Base-by-base conservation (phyloP, 2,329 filamentous ascomycete species). In the Apiospora marii region DNA sequence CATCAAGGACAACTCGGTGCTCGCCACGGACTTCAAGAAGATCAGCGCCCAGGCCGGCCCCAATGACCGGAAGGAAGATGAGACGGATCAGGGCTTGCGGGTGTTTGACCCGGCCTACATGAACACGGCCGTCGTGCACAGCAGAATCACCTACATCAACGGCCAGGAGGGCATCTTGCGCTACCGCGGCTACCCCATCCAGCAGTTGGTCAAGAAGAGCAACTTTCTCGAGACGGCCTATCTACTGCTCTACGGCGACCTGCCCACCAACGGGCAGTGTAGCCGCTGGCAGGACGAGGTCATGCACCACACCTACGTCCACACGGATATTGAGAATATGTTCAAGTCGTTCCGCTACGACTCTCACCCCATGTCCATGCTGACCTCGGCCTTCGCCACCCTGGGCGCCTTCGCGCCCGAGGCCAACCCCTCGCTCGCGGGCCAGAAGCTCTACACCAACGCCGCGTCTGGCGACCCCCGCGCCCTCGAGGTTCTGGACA, bases 21-120 rank as follows among this genome's bases (percentile, higher is more conserved):
- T 81, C 43, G 86, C 86, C 19, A 87, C 85, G 3, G 86, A 87
- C 73, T 84, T 87, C 81, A 87, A 87, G 77, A 85, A 86, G 77
- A 87, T 88, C 77, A 85, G 83, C 75, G 82, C 84, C 4, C 78
- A 22, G 73, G 75, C 69, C 68, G 71, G 22, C 53, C 74, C 77
- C 14, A 75, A 81, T 69, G 83, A 83, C 75, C 82, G 83, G 24
- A 76, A 81, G 13, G 84, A 87, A 71, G 83, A 87, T 77, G 85
- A 87, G 80, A 85, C 84, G 3, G 81, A 81, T 13, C 85, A 87
- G 75, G 86, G 86, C 14, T 83, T 88, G n/a, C 79, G 85, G 30
- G 81, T 88, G 48, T 87, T 82, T 71, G 86, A 87, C 78, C 85
- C 86, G n/a, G 86, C 84, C 3, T 88, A 86, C 80, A 85, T 87